These are phyloP conservation scores for Linderina pennispora DNA, from an alignment of 192 early-diverging fungal genomes.

Conservation along the genomic window DNA sequence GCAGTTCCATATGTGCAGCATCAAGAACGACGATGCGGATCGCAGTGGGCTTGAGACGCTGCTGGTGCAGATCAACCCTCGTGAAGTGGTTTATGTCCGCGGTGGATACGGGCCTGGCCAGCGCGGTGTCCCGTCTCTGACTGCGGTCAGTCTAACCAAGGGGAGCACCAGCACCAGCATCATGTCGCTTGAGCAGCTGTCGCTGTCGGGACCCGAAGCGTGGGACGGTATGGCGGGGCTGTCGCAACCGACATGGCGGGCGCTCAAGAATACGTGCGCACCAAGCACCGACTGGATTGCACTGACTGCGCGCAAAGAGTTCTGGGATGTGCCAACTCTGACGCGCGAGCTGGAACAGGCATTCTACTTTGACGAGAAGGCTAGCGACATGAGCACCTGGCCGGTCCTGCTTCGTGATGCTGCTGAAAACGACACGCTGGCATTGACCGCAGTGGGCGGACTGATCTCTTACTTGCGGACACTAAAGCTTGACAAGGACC, in stretches of 20 bases:
- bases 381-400: conserved; percentile 25
- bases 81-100: conserved; percentile 70
- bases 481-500: conserved; percentile 80
- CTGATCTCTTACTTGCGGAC: conserved; percentile 83
- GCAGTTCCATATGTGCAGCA: conserved; percentile 71
- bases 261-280: conserved; percentile 43
- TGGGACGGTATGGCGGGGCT: conserved; percentile 48
- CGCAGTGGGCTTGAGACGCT: conserved; percentile 91
- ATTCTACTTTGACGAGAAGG: conserved; percentile 22
- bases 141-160: conserved; percentile 2
- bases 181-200: neutral
- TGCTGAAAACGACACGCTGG: conserved; percentile 24
- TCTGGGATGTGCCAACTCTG: conserved; percentile 44
- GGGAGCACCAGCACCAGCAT: conserved; percentile 5
- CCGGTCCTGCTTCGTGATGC: conserved; percentile 43
- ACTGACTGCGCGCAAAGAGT: conserved; percentile 40
- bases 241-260: conserved; percentile 42
- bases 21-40: conserved; percentile 78
- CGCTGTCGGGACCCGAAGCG: conserved; percentile 28
- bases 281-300: conserved; percentile 41
- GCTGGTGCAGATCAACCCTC: conserved; percentile 85
- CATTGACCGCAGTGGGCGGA: conserved; percentile 60
- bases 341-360: conserved; percentile 24
- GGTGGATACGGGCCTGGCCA: conserved; percentile 35
- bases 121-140: conserved; percentile 5